These are phyloP conservation scores for Cladobotryum mycophilum DNA, from an alignment of 2,329 filamentous ascomycete species.

Conservation along the genomic window DNA sequence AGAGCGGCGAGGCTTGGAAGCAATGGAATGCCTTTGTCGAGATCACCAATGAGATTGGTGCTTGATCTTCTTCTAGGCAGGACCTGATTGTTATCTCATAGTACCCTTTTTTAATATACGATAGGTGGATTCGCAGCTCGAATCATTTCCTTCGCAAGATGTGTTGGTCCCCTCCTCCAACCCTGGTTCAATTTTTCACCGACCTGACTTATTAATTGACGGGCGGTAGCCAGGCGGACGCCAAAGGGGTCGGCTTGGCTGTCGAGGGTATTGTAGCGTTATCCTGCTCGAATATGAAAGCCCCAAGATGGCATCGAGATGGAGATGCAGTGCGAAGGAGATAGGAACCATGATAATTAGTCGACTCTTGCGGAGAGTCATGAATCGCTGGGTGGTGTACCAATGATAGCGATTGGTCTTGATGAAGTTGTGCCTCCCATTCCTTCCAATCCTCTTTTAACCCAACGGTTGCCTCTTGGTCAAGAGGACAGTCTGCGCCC, in stretches of 20 bases:
- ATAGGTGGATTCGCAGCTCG: no score
- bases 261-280: background rate
- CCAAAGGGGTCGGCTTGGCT: background rate
- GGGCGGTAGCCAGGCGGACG: conserved; percentile 1
- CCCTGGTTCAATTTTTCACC: no score
- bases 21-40: conserved; percentile 81
- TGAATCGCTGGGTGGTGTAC: conserved; percentile 20
- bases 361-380: background rate
- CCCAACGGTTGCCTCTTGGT: conserved; percentile 10
- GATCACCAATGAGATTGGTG: conserved; percentile 57
- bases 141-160: no score
- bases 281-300: background rate
- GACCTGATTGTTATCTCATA: background rate
- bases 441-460: conserved; percentile 33
- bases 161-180: no score
- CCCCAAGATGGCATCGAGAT: conserved; percentile 1
- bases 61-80: conserved; percentile 6
- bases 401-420: conserved; percentile 22
- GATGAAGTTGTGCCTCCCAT: conserved; percentile 31
- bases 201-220: background rate
- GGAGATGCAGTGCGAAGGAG: background rate
- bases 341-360: background rate
- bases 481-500: background rate
- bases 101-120: background rate
- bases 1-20: conserved; percentile 77